Conservation (phyloP, 2,329 filamentous ascomycete species). For the Xylogone sp. region DNA sequence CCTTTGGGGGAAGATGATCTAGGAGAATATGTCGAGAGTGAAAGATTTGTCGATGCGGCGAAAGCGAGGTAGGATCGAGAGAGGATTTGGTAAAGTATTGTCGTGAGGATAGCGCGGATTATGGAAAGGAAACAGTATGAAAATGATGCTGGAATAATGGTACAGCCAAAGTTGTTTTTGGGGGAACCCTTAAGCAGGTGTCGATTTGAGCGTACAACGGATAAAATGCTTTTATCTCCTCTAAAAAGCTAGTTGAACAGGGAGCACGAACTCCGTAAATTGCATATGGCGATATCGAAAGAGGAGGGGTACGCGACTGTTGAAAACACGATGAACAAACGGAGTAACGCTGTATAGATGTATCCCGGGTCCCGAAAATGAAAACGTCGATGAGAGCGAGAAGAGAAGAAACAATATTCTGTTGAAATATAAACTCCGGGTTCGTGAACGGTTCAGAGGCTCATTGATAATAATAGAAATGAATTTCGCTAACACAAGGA, state of each 20-base stretch:
- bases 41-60: conserved; percentile 2
- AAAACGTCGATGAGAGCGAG: conserved; percentile 12
- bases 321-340: conserved; percentile 24
- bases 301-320: conserved; percentile 16
- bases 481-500: conserved; percentile 49
- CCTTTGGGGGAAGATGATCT: conserved; percentile 27
- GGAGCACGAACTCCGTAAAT: conserved; percentile 20
- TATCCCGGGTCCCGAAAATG: conserved; percentile 18
- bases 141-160: conserved; percentile 23
- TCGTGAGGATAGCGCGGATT: conserved; percentile 18
- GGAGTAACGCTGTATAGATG: conserved; percentile 33
- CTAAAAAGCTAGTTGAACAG: conserved; percentile 29
- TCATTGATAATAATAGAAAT: conserved; percentile 32
- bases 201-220: conserved; percentile 22
- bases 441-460: conserved; percentile 34
- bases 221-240: conserved; percentile 31
- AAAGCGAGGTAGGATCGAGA: conserved; percentile 1
- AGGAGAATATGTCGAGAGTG: conserved; percentile 11
- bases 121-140: conserved; percentile 10
- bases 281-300: conserved; percentile 12
- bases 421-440: conserved; percentile 25
- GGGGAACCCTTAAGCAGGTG: conserved; percentile 16
- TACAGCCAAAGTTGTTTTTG: conserved; percentile 27
- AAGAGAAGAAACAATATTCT: conserved; percentile 2
- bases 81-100: conserved; percentile 10